These are phyloP conservation scores for Cryptosporidium ryanae DNA, from an alignment of 169 alveolate genomes.

Conservation along the genomic window DNA sequence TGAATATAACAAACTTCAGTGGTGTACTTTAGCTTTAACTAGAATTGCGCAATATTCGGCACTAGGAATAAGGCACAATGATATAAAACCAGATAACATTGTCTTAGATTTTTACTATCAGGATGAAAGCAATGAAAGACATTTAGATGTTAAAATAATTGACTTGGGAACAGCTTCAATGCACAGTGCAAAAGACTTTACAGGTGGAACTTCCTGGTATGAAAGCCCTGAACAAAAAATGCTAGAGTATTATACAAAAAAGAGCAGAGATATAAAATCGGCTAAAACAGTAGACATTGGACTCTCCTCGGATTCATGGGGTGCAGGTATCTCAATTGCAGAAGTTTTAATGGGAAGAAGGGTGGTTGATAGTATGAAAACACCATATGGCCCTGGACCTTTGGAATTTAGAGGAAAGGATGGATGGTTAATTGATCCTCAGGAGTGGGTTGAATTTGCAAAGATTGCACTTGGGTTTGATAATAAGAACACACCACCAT, in stretches of 20 bases:
- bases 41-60: constrained; percentile 85
- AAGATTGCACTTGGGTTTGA: constrained; percentile 71
- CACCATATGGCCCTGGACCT: constrained; percentile 86
- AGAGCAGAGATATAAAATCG: constrained; percentile 80
- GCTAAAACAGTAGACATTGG: constrained; percentile 84
- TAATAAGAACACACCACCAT: constrained; percentile 21
- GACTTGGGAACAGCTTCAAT: constrained; percentile 89
- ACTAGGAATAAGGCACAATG: constrained; percentile 87
- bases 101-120: constrained; percentile 84
- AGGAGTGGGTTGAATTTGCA: constrained; percentile 70
- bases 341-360: constrained; percentile 86
- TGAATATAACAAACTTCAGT: constrained; percentile 86
- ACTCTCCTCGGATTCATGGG: constrained; percentile 88
- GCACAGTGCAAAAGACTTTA: constrained; percentile 86
- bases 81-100: constrained; percentile 87
- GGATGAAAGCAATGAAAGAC: constrained; percentile 78
- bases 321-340: constrained; percentile 87
- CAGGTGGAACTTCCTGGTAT: constrained; percentile 91
- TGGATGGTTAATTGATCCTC: constrained; percentile 72
- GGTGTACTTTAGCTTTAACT: constrained; percentile 87
- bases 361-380: constrained; percentile 83
- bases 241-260: constrained; percentile 86
- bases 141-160: constrained; percentile 85
- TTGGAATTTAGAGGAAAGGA: constrained; percentile 83
- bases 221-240: constrained; percentile 89